Percentiles rank a stretch among this genome's conserved stretches.
Evolutionary conservation across 2,329 filamentous ascomycete genomes (phyloP).

Genomic region (Canariomyces notabilis): DNA sequence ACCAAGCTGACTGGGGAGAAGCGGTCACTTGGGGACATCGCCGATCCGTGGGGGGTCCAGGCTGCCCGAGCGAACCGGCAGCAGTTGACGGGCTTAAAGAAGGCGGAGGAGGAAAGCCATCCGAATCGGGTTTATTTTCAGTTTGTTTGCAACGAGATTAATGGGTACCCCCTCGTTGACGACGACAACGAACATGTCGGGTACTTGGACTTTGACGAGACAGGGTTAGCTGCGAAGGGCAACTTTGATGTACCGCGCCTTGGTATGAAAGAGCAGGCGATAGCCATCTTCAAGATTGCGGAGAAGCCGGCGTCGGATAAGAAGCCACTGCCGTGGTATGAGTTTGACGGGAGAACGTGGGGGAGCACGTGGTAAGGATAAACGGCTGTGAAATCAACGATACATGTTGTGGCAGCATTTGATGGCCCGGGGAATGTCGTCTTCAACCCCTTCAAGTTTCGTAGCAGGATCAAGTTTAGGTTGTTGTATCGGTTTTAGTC

Average conservation of each 20-base stretch:
- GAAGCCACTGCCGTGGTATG: neutral
- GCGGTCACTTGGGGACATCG: constrained; percentile 1
- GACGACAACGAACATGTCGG: constrained; percentile 3
- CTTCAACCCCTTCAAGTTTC: no score
- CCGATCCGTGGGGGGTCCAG: constrained; percentile 6
- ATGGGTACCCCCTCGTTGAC: neutral
- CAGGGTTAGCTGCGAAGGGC: constrained; percentile 1
- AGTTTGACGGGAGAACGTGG: constrained; percentile 1
- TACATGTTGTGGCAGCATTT: no score
- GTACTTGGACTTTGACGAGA: constrained; percentile 9
- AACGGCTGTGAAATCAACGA: no score
- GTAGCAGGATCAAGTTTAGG: no score
- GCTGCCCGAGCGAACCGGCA: constrained; percentile 4
- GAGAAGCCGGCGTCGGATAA: neutral
- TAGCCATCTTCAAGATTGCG: constrained; percentile 1
- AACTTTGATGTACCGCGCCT: neutral
- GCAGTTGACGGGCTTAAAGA: no score
- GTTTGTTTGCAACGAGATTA: neutral
- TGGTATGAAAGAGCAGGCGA: neutral
- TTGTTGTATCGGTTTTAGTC: no score
- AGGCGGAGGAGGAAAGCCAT: neutral
- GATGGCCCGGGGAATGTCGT: no score
- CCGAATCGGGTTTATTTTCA: constrained; percentile 5
- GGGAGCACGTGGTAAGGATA: no score
- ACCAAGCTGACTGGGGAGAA: neutral